Evolutionary conservation across 495 filamentous ascomycete species (phyloP), one percentile per base, ranked within the genome.

Genomic region (Aspergillus ostianus): DNA sequence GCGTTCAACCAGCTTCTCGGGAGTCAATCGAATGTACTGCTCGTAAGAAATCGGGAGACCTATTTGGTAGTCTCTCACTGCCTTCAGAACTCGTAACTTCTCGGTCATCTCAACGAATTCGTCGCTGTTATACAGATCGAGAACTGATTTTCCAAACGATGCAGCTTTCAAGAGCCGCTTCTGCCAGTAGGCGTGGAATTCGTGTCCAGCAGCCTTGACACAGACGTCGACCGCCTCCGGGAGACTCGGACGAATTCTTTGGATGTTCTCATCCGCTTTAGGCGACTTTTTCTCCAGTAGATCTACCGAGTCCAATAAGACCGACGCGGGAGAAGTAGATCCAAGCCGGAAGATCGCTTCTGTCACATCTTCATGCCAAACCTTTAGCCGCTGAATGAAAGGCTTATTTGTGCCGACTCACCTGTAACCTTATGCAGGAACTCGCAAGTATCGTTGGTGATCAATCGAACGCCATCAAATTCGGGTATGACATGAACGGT

Each of bases 101-200:
- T 98, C 94, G 63, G 91, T 96, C 91, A 97, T 97, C 58, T 97
- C 92, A 27, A 98, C 95, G 71, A 98, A 98, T 57, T 98, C 93
- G 63, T 98, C 94, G 67, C 90, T 95, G 73, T 90, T 95, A 74
- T 98, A 98, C 29, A 98, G 85, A 64, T 97, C 94, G 2, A 97
- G 82, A 0, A 97, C 93, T 0, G 94, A 98, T 71, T 98, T 98
- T 13, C 94, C 94, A 71, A 97, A 97, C 0, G 92, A 96, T 0
- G 94, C 94, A 5, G 95, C 94, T 70, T 95, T 96, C 17, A 98
- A 81, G 4, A 98, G 78, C 61, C 94, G 88, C 65, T 98, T 98
- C 69, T 98, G 94, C 91, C 92, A 95, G 65, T 93, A 86, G 2
- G 86, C 78, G 62, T 85, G 90, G 68, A 91, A 97, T 70, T 98